Evolutionary conservation across 345 rosid species (phyloP).

Genomic region (Eucalyptus erythrocorys): DNA sequence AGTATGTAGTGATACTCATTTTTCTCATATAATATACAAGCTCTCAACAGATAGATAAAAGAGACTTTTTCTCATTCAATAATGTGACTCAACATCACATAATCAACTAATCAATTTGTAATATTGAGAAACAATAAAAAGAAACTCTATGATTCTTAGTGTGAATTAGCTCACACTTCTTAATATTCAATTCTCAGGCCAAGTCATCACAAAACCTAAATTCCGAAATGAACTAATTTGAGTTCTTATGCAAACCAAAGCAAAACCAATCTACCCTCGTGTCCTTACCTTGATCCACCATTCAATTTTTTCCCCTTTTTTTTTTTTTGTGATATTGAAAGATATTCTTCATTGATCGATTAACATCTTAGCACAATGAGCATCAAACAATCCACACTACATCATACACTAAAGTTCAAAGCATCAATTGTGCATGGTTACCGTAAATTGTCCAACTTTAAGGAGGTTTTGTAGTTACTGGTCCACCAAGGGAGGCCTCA

Average conservation of each 20-base stretch:
- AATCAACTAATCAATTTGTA: not conserved
- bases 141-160: not conserved
- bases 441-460: not conserved
- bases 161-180: not conserved
- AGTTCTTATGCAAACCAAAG: not conserved
- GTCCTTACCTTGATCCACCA: not conserved
- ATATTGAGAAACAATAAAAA: not conserved
- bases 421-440: not conserved
- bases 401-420: not conserved
- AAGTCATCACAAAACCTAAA: not conserved
- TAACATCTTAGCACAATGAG: not conserved
- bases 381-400: not conserved
- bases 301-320: fast-evolving
- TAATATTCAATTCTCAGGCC: not conserved
- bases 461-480: not conserved
- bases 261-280: not conserved
- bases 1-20: not conserved
- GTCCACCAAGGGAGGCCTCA: not conserved
- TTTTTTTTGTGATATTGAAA: not conserved
- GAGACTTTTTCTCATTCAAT: not conserved
- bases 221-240: not conserved
- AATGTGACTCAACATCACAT: not conserved
- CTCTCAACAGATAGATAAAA: not conserved
- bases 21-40: not conserved
- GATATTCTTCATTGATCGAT: not conserved